phyloP scores from a whole-genome alignment of 441 rosid genomes.

The Populus hybrid region DNA sequence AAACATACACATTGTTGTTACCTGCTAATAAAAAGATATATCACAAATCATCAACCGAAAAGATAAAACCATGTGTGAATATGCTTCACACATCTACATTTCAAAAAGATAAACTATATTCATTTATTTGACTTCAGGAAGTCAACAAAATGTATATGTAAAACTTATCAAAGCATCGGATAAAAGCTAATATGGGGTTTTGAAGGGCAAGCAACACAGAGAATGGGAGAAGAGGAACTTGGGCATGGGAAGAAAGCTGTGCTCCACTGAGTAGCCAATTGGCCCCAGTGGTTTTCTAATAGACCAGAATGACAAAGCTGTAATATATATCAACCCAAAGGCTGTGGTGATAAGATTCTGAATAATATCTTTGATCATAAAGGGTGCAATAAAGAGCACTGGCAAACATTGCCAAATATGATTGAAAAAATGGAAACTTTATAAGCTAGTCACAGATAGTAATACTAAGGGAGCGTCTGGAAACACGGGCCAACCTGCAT shows the following conservation, averaged over 20 bases:
- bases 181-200: neutral
- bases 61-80: neutral
- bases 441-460: neutral
- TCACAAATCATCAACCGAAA: neutral
- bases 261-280: neutral
- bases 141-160: neutral
- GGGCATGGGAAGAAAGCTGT: neutral
- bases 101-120: neutral
- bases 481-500: no score
- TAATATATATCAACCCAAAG: neutral
- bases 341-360: neutral
- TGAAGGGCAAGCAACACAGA: neutral
- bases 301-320: neutral
- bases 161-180: neutral
- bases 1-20: constrained; percentile 19
- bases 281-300: neutral
- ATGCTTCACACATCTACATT: neutral
- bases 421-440: neutral
- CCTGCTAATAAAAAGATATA: constrained; percentile 3
- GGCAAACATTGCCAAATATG: neutral
- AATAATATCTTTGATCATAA: neutral
- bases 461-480: no score
- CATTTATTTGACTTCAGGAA: neutral
- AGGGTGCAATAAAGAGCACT: neutral
- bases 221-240: neutral